These are phyloP conservation scores for Heterobasidion parviporum DNA, from an alignment of 1,284 basidiomycete genomes.

Conservation along the genomic window DNA sequence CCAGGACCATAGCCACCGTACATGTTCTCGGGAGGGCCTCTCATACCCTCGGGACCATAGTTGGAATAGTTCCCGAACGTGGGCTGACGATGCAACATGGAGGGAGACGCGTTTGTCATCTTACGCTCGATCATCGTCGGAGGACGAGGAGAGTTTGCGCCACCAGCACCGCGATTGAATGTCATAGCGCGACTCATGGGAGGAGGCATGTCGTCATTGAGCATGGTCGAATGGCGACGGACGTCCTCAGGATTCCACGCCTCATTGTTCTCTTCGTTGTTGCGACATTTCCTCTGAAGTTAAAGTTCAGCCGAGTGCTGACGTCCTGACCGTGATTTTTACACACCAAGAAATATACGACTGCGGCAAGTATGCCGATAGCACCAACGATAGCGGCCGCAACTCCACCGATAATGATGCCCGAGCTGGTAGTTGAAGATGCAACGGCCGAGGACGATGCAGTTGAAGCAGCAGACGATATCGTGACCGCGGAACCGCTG, in stretches of 20 bases:
- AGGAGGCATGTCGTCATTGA: conserved; percentile 33
- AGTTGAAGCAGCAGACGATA: neutral
- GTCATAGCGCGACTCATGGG: neutral
- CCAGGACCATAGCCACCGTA: conserved; percentile 2
- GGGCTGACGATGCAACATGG: conserved; percentile 16
- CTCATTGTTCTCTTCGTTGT: conserved; percentile 22
- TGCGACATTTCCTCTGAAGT: conserved; percentile 36
- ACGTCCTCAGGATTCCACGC: conserved; percentile 46
- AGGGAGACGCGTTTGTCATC: conserved; percentile 16
- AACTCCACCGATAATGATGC: conserved; percentile 44
- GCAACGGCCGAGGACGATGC: conserved; percentile 1
- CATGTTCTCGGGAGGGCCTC: conserved; percentile 17
- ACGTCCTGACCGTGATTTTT: neutral
- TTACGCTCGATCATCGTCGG: conserved; percentile 51
- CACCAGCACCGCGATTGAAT: conserved; percentile 11
- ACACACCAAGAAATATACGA: conserved; percentile 49
- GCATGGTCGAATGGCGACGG: conserved; percentile 49
- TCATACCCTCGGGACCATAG: conserved; percentile 4
- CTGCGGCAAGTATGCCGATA: conserved; percentile 35
- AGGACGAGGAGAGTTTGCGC: conserved; percentile 36
- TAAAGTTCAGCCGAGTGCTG: neutral
- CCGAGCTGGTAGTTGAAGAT: conserved; percentile 20
- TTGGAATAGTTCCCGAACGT: conserved; percentile 7
- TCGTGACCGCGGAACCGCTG: neutral
- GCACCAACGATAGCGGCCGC: conserved; percentile 41